phyloP scores from a whole-genome alignment of 768 basidiomycete species.

The Leccinum olivaceopallidum region DNA sequence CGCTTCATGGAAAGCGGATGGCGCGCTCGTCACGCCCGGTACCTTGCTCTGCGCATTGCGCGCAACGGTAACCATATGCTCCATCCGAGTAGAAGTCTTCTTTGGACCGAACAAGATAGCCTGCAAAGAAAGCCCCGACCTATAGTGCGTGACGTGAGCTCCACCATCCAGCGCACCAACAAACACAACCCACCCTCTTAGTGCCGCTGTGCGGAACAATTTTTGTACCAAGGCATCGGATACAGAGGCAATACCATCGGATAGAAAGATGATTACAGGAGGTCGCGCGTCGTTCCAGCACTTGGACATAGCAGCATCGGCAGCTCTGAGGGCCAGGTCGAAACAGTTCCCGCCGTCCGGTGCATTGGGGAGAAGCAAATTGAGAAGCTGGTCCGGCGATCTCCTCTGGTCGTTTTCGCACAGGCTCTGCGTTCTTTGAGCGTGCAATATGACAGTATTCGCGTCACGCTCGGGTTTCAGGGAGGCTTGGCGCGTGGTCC shows the following conservation, averaged over 20 bases:
- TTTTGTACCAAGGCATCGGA: conserved; percentile 34
- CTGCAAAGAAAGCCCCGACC: conserved; percentile 58
- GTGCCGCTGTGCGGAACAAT: conserved; percentile 38
- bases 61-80: conserved; percentile 51
- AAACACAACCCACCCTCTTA: conserved; percentile 34
- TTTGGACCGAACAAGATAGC: conserved; percentile 53
- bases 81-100: conserved; percentile 27
- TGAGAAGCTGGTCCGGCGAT: conserved; percentile 46
- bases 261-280: conserved; percentile 57
- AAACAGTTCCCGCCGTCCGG: conserved; percentile 46
- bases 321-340: conserved; percentile 38
- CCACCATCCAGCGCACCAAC: background rate
- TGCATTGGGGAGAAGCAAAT: conserved; percentile 34
- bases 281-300: conserved; percentile 47
- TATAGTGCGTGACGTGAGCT: conserved; percentile 18
- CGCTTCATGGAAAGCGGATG: conserved; percentile 51
- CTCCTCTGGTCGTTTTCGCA: conserved; percentile 45
- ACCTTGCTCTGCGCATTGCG: conserved; percentile 43
- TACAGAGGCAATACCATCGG: conserved; percentile 50
- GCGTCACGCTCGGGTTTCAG: conserved; percentile 43
- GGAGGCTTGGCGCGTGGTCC: conserved; percentile 47
- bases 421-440: conserved; percentile 22
- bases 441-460: conserved; percentile 55
- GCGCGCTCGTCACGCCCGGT: conserved; percentile 23
- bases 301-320: conserved; percentile 38